Percentiles rank a stretch among this genome's conserved stretches.
Conservation (phyloP, 192 early-diverging fungal species). For the Coemansia sp. region DNA sequence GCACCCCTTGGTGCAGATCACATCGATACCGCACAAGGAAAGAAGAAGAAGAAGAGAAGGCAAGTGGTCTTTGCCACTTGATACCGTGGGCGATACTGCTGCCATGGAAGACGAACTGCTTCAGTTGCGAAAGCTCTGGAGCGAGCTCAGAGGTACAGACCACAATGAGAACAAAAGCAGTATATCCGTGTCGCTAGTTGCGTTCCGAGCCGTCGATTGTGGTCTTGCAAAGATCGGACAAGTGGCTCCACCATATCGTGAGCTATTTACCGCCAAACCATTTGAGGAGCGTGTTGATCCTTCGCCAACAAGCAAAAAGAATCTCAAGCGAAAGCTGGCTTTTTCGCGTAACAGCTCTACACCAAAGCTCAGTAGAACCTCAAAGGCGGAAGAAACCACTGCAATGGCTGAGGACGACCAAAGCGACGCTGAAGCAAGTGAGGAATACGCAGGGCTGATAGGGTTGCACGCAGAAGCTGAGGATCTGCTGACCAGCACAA, state of each 20-base stretch:
- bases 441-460: constrained; percentile 6
- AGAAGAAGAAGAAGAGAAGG: not conserved
- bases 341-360: constrained; percentile 3
- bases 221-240: constrained; percentile 40
- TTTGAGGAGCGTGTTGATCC: constrained; percentile 18
- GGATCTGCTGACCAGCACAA: not conserved
- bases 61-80: not conserved
- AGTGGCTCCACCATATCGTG: constrained; percentile 32
- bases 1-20: constrained; percentile 32
- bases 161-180: not conserved
- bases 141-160: not conserved
- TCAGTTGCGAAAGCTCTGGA: constrained; percentile 28
- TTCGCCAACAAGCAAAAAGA: constrained; percentile 10
- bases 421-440: constrained; percentile 13
- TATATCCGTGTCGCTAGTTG: constrained; percentile 13
- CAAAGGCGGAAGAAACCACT: not conserved
- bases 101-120: constrained; percentile 3
- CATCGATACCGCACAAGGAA: not conserved
- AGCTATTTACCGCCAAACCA: constrained; percentile 24
- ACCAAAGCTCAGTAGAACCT: not conserved
- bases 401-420: constrained; percentile 1
- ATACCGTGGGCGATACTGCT: too few species aligned
- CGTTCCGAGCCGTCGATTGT: constrained; percentile 31
- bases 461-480: constrained; percentile 20
- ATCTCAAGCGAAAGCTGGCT: constrained; percentile 21